Evolutionary conservation across 202 grass and related monocot genomes (phyloP).

Genomic region (Setaria viridis): DNA sequence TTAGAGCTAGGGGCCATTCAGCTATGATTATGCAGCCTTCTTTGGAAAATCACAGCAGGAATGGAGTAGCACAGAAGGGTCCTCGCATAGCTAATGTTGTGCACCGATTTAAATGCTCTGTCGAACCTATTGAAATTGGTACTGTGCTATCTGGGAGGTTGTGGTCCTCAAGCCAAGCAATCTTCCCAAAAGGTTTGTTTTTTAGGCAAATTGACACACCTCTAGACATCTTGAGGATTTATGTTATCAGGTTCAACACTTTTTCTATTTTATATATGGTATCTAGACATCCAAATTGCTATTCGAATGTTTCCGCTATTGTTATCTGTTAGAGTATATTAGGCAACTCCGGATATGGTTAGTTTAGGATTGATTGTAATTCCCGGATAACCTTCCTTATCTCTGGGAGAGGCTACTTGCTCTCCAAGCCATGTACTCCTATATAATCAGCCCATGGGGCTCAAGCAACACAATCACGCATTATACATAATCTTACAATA

Average conservation of each 20-base stretch:
- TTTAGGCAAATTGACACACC: conserved; percentile 13
- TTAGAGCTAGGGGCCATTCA: conserved; percentile 59
- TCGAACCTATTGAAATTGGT: conserved; percentile 89
- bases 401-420: background rate
- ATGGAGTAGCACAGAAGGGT: conserved; percentile 64
- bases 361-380: background rate
- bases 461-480: background rate
- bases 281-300: conserved; percentile 1
- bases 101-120: conserved; percentile 67
- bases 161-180: conserved; percentile 80
- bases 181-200: conserved; percentile 86
- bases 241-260: conserved; percentile 17
- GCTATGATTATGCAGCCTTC: conserved; percentile 44
- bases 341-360: background rate
- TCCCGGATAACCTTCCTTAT: background rate
- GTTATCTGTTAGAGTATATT: background rate
- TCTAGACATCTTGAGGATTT: conserved; percentile 19
- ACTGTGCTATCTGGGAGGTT: conserved; percentile 64
- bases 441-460: background rate
- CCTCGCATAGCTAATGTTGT: conserved; percentile 89
- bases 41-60: conserved; percentile 57
- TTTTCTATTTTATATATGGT: conserved; percentile 29
- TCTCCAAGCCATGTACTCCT: background rate
- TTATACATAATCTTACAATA: no score
- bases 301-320: conserved; percentile 14